Conservation (phyloP, 305 asterid species). For the Solanum hybrid region DNA sequence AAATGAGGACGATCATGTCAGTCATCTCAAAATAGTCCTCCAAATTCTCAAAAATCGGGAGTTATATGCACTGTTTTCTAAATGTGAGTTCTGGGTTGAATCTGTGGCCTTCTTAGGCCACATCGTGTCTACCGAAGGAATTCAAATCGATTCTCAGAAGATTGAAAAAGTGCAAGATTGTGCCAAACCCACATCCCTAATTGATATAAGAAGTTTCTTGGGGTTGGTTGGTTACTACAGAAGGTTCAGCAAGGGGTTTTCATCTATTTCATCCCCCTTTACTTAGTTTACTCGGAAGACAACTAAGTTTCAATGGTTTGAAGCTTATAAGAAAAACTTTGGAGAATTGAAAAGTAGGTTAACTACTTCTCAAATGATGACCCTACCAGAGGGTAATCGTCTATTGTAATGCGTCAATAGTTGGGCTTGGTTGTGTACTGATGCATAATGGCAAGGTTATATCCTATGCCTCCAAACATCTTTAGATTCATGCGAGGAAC, state of each 20-base stretch:
- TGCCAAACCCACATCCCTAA: not conserved
- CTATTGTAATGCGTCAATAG: too few species aligned
- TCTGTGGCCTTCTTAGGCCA: not conserved
- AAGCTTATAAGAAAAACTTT: not conserved
- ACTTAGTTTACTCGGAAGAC: not conserved
- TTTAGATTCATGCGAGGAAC: too few species aligned
- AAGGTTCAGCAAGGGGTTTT: too few species aligned
- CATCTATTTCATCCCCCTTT: not conserved
- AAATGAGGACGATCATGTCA: not conserved
- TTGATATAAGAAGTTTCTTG: too few species aligned
- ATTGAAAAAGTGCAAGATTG: not conserved
- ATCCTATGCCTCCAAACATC: too few species aligned
- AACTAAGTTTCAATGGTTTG: not conserved
- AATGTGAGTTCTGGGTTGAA: not conserved
- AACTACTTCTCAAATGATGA: too few species aligned
- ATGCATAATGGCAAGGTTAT: too few species aligned
- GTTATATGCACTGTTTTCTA: not conserved
- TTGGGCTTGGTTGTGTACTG: too few species aligned
- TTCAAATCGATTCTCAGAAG: not conserved
- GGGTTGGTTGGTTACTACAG: too few species aligned
- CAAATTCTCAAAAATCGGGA: not conserved
- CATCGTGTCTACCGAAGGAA: not conserved
- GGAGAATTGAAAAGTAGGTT: not conserved
- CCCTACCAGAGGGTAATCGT: not conserved
- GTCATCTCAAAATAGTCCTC: not conserved